phyloP scores from a whole-genome alignment of 1,284 basidiomycete species.

The Cutaneotrichosporon mucoides region DNA sequence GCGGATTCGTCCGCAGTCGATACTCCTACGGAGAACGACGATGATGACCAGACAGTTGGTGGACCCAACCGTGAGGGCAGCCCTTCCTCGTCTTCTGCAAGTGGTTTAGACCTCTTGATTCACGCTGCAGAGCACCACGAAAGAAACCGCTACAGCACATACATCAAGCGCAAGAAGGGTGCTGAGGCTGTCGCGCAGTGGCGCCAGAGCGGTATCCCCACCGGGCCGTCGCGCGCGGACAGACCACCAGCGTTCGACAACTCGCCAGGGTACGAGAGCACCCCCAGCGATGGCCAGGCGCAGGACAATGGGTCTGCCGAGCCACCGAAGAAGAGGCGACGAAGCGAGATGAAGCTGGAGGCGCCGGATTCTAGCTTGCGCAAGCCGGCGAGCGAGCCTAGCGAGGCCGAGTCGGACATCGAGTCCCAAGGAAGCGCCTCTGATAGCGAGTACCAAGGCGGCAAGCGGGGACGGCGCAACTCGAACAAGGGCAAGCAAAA shows the following conservation, averaged over 20 bases:
- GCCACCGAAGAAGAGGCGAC: conserved; percentile 37
- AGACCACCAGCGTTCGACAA: conserved; percentile 2
- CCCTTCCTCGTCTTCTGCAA: conserved; percentile 39
- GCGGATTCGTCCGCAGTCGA: conserved; percentile 16
- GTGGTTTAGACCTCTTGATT: conserved; percentile 38
- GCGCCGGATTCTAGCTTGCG: conserved; percentile 8
- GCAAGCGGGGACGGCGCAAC: conserved; percentile 8
- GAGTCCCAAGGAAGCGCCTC: conserved; percentile 20
- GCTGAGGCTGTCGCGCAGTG: conserved; percentile 46
- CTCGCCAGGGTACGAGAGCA: conserved; percentile 18
- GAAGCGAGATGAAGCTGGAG: conserved; percentile 30
- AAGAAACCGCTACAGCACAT: conserved; percentile 7
- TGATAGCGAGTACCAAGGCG: conserved; percentile 26
- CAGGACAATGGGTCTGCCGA: conserved; percentile 1
- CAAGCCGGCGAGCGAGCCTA: not conserved
- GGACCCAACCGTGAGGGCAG: conserved; percentile 30
- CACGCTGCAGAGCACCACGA: conserved; percentile 29
- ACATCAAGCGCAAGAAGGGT: conserved; percentile 42
- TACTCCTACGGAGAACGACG: conserved; percentile 35
- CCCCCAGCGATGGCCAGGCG: conserved; percentile 13
- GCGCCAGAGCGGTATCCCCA: conserved; percentile 38
- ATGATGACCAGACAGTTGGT: conserved; percentile 41
- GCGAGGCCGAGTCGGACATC: conserved; percentile 14
- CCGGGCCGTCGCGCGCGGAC: conserved; percentile 15
- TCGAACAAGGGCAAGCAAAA: conserved; percentile 13